phyloP scores from a whole-genome alignment of 2,329 filamentous ascomycete genomes.

The Dactylonectria estremocensis region DNA sequence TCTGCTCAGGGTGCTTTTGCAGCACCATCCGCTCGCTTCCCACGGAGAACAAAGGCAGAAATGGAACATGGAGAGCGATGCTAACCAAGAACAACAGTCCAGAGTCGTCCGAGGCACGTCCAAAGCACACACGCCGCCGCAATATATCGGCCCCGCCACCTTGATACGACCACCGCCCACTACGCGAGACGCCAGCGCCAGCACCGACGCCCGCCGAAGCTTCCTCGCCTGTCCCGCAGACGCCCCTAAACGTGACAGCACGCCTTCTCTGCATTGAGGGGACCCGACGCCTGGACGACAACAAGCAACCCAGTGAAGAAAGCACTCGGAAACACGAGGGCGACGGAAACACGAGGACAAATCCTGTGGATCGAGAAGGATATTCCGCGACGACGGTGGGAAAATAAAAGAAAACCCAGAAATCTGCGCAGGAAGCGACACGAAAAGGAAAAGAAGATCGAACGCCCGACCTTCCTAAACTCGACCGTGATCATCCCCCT shows the following conservation, averaged over 20 bases:
- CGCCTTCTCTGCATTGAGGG: neutral
- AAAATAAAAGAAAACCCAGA: neutral
- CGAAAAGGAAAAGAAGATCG: neutral
- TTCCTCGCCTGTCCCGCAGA: neutral
- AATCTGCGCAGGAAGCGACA: neutral
- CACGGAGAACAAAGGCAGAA: neutral
- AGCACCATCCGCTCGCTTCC: too few species aligned
- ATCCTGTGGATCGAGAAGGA: neutral
- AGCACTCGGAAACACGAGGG: neutral
- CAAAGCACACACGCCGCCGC: neutral
- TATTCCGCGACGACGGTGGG: neutral
- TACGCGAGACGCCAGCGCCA: conserved; percentile 16
- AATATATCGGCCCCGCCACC: conserved; percentile 22
- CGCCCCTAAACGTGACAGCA: neutral
- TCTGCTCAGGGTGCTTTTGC: neutral
- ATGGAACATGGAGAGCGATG: neutral
- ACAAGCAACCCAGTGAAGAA: neutral
- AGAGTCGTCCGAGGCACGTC: neutral
- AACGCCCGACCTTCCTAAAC: neutral
- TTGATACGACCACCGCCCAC: conserved; percentile 3
- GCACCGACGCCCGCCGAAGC: conserved; percentile 4
- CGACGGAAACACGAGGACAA: neutral
- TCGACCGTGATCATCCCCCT: conserved; percentile 5
- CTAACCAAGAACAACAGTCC: conserved; percentile 5
- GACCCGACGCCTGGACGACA: neutral